Evolutionary conservation across 106 monocot genomes (phyloP).

Genomic region (Acanthochlamys bracteata): DNA sequence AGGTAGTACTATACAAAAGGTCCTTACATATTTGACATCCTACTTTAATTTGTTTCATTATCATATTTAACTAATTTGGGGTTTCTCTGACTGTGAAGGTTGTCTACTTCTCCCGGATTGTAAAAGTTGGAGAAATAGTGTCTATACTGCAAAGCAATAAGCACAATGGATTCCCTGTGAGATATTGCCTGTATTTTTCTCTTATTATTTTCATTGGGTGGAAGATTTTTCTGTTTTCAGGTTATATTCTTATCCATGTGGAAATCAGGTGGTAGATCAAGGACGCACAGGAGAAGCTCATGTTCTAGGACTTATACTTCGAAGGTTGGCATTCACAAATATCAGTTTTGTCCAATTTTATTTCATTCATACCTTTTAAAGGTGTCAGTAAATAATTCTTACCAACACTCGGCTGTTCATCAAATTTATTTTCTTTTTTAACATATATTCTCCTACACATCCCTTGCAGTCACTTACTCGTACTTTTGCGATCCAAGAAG

Average conservation of each 20-base stretch:
- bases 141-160: constrained; percentile 65
- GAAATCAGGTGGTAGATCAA: constrained; percentile 65
- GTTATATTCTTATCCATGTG: constrained; percentile 8
- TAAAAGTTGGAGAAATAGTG: constrained; percentile 70
- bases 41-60: too few relatives aligned
- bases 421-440: background rate
- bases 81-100: constrained; percentile 29
- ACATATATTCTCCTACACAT: background rate
- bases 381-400: too few relatives aligned
- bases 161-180: constrained; percentile 97
- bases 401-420: too few relatives aligned
- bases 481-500: constrained; percentile 84
- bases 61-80: too few relatives aligned
- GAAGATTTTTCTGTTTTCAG: background rate
- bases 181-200: constrained; percentile 5
- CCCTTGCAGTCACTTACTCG: constrained; percentile 66
- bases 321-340: constrained; percentile 60
- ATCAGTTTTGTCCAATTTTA: background rate
- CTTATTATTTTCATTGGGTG: background rate
- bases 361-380: too few relatives aligned
- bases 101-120: constrained; percentile 63
- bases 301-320: constrained; percentile 88
- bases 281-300: constrained; percentile 58
- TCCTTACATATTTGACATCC: background rate
- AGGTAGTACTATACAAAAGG: constrained; percentile 22